Base-by-base conservation (phyloP, 1,284 basidiomycete species). In the Ceratobasidium sp. region DNA sequence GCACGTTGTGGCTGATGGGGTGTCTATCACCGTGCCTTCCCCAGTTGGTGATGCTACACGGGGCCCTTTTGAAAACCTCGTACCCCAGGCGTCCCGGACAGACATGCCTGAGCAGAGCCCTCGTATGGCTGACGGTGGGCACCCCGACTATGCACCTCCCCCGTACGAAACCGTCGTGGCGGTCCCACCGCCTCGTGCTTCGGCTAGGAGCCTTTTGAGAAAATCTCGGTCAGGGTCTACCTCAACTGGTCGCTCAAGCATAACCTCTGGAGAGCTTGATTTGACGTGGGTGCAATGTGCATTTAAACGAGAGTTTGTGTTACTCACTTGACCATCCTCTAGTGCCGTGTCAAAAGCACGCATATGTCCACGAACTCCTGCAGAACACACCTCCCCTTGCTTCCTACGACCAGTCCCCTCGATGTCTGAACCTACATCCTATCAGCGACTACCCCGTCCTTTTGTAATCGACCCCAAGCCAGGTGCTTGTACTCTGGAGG, bases 401-500 rank as follows among this genome's bases (percentile, higher is more conserved):
- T 68, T 54, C 20, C 35, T 28, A 13, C 66, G 51, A 35, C 51
- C 66, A 15, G 28, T 60, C 13, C 68, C 54, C 13, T 8, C 13
- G 54, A 39, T 42, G 1, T 37, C 54, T 10, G 51, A 56, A 37
- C 47, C 10, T 31, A 23, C 68, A 33, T 39, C 33, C 20, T 71
- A 71, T 31, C n/a, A 71, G 23, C 39, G 26, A 2, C 49, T 71
- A 2, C 39, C 68, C 15, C 11, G 26, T 7, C 68, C 68, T 8
- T 60, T 71, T 23, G 68, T 71, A 4, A 60, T 71, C 37, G 13
- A 60, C 20, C 35, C 68, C 23, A 58, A 71, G 35, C 53, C 54
- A 26, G 54, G 54, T 35, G 35, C 26, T n/a, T 42, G 13, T 31
- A 45, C 54, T n/a, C 37, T 71, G 17, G 23, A 53, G 11, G 54